Evolutionary conservation across 2,329 filamentous ascomycete genomes (phyloP).

Genomic region (Torrubiellomyces zombiae): DNA sequence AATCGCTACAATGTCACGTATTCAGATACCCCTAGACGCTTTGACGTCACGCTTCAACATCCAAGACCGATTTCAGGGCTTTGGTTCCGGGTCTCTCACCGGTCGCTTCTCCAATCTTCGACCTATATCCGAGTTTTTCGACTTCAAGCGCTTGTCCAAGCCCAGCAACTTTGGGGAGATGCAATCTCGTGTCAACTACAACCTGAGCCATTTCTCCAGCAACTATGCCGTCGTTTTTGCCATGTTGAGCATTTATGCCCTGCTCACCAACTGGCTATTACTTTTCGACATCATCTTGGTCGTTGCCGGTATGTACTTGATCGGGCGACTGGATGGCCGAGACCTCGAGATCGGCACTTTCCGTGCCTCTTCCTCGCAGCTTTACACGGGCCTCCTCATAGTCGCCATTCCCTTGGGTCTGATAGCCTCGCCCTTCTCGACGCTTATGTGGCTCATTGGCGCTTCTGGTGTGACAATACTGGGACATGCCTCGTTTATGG

Average conservation of each 20-base stretch:
- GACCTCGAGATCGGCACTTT: constrained; percentile 77
- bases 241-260: constrained; percentile 89
- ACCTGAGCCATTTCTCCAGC: constrained; percentile 91
- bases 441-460: constrained; percentile 88
- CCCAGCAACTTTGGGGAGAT: constrained; percentile 79
- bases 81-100: constrained; percentile 63
- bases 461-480: constrained; percentile 86
- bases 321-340: constrained; percentile 74
- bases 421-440: constrained; percentile 68
- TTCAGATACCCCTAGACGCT: constrained; percentile 83
- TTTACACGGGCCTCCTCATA: constrained; percentile 77
- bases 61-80: constrained; percentile 64
- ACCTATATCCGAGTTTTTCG: constrained; percentile 83
- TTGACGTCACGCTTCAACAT: constrained; percentile 84
- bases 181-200: constrained; percentile 92
- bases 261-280: constrained; percentile 73
- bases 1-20: constrained; percentile 55
- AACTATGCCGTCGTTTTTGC: constrained; percentile 91
- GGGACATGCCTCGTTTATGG: constrained; percentile 88
- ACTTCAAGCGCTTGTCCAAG: constrained; percentile 90
- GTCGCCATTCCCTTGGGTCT: constrained; percentile 73
- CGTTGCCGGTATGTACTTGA: constrained; percentile 72
- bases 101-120: constrained; percentile 84
- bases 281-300: constrained; percentile 89
- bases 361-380: constrained; percentile 75